Evolutionary conservation across 148 eudicot genomes (phyloP).

Genomic region (Linanthus parryae): DNA sequence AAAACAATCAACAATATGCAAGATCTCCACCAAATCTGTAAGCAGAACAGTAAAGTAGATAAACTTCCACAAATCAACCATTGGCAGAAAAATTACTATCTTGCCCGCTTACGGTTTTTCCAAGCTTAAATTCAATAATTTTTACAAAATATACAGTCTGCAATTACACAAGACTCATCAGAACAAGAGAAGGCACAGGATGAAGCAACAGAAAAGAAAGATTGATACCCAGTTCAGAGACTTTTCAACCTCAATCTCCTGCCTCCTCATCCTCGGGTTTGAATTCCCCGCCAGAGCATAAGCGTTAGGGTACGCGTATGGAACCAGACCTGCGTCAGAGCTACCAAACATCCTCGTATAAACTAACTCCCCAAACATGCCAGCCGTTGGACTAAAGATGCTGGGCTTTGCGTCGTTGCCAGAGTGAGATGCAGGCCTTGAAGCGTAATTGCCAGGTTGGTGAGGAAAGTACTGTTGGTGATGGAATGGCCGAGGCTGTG

Average conservation of each 20-base stretch:
- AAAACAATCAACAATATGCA: no score
- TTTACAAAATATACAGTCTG: no score
- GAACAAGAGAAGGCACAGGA: slow-evolving; percentile 45
- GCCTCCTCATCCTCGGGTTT: slow-evolving; percentile 62
- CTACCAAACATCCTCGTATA: slow-evolving; percentile 63
- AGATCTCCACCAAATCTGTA: no score
- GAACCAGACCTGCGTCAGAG: slow-evolving; percentile 35
- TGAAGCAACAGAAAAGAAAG: slow-evolving; percentile 58
- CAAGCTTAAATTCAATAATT: no score
- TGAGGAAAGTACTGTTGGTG: slow-evolving; percentile 23
- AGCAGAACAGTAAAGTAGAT: no score
- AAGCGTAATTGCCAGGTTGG: slow-evolving; percentile 23
- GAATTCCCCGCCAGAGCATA: slow-evolving; percentile 24
- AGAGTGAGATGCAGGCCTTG: no score
- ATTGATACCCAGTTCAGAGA: slow-evolving; percentile 61
- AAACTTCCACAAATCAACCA: no score
- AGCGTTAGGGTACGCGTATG: slow-evolving; percentile 41
- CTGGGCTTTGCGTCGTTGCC: slow-evolving; percentile 34
- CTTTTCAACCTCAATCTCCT: slow-evolving; percentile 61
- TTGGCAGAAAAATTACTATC: no score
- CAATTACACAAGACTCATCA: no score
- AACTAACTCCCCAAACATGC: slow-evolving; percentile 68
- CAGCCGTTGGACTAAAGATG: slow-evolving; percentile 44
- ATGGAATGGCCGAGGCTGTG: no score
- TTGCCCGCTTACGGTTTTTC: no score